phyloP scores from a whole-genome alignment of 768 basidiomycete species.

The Filobasidium wieringae region DNA sequence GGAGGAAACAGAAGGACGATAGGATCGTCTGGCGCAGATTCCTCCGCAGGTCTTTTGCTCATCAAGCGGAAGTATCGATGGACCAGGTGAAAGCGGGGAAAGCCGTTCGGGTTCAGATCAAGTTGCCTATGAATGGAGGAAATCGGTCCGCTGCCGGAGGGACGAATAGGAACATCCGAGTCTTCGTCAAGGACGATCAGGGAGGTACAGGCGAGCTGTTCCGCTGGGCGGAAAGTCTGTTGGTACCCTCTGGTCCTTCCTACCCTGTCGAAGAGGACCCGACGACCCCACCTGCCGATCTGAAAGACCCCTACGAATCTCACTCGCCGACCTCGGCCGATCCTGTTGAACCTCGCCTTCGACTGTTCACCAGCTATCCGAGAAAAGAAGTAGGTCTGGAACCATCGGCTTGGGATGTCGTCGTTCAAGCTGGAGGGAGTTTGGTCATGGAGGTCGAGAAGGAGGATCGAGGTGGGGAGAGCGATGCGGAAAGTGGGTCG shows the following conservation, averaged over 20 bases:
- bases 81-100: slow-evolving; percentile 32
- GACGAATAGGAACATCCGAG: slow-evolving; percentile 17
- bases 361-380: slow-evolving; percentile 31
- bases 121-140: slow-evolving; percentile 43
- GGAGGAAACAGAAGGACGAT: slow-evolving; percentile 12
- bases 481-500: slow-evolving; percentile 9
- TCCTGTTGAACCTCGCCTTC: background rate
- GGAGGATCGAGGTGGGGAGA: slow-evolving; percentile 18
- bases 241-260: slow-evolving; percentile 15
- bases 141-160: slow-evolving; percentile 15
- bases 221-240: slow-evolving; percentile 33
- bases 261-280: background rate
- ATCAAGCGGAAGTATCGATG: slow-evolving; percentile 5
- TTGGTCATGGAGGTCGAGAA: slow-evolving; percentile 26
- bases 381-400: slow-evolving; percentile 22
- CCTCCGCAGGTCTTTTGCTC: slow-evolving; percentile 46
- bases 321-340: background rate
- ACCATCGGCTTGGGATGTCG: slow-evolving; percentile 23
- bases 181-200: slow-evolving; percentile 18
- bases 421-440: slow-evolving; percentile 26
- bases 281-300: slow-evolving; percentile 16
- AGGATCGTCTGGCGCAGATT: slow-evolving; percentile 49
- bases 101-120: slow-evolving; percentile 50
- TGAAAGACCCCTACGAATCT: slow-evolving; percentile 10
- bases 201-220: slow-evolving; percentile 19